Base-by-base conservation (phyloP, 2,329 filamentous ascomycete genomes). In the Colletotrichum destructivum region DNA sequence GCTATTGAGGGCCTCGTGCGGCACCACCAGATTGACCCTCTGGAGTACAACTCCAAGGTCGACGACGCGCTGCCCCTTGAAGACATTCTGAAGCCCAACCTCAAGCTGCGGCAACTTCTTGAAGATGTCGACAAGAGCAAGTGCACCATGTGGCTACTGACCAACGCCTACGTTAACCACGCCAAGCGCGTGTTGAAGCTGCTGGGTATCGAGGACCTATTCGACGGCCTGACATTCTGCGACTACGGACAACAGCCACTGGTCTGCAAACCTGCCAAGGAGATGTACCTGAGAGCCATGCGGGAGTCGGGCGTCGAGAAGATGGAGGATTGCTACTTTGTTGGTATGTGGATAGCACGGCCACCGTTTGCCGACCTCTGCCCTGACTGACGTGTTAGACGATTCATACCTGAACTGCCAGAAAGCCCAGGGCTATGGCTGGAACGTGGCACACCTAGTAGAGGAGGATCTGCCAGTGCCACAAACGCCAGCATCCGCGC, bases 201-300 rank as follows among this genome's bases (percentile, higher is more conserved):
- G 23, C 86, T 99, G 2, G 91, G 89, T 2, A 86, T 99, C 31
- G 95, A 97, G 2, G 94, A 98, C 79, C 84, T 96, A 35, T 99
- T 99, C 79, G 96, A 98, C 74, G 96, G 96, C 9, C 90, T 98
- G 73, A 99, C 96, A 0, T 99, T 91, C 81, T 99, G 97, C 79
- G 94, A 99, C 82, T 99, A 99, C 82, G 88, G 85, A 13, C 83
- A 88, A 18, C 84, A 89, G 52, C 92, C 90, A 7, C 87, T 99
- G 73, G 83, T 97, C 57, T 98, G 96, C 85, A 99, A 99, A 81
- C 96, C 96, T 3, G 88, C 93, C 68, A 86, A 87, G 63, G 90
- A 91, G 62, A 96, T 97, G 92, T 99, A 91, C 79, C 88, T 88
- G 47, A 98, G 96, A 83, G 96, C 94, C 7, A 98, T 98, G 93